These are phyloP conservation scores for Pelomyxa schiedti DNA, from an alignment of 78 protist species.

Conservation along the genomic window DNA sequence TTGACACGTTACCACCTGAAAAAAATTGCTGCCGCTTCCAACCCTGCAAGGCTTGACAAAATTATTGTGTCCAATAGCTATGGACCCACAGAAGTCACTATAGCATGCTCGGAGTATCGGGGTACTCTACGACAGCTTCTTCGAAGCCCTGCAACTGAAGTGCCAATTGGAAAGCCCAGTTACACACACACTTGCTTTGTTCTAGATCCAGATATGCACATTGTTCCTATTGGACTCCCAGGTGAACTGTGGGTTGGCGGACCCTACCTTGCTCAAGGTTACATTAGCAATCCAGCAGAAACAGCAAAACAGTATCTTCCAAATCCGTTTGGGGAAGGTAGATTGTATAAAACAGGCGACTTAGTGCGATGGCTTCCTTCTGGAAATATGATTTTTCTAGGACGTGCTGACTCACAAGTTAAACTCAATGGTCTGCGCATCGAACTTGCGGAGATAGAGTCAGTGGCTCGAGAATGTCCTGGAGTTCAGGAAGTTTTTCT, in stretches of 20 bases:
- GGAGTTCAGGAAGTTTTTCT: no score
- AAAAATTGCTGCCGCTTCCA: no score
- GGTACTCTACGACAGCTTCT: background rate
- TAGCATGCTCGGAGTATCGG: background rate
- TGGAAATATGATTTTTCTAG: background rate
- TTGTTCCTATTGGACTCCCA: conserved; percentile 30
- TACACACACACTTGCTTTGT: no score
- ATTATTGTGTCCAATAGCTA: background rate
- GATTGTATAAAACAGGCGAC: conserved; percentile 28
- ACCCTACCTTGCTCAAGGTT: conserved; percentile 18
- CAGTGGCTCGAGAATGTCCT: no score
- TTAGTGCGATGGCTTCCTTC: conserved; percentile 3
- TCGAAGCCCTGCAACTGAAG: background rate
- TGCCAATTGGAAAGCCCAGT: conserved; percentile 9
- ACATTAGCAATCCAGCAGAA: conserved; percentile 25
- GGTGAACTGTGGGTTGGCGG: conserved; percentile 56
- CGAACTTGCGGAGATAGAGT: conserved; percentile 31
- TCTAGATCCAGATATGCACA: conserved; percentile 13
- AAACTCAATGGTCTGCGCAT: conserved; percentile 33
- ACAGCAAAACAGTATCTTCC: conserved; percentile 11
- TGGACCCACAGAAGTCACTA: background rate
- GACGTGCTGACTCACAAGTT: conserved; percentile 17
- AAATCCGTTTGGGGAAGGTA: background rate
- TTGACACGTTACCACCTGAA: no score
- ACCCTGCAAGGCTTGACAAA: no score